Evolutionary conservation across 2,329 filamentous ascomycete species (phyloP).

Genomic region (Tolypocladium guangdongense): DNA sequence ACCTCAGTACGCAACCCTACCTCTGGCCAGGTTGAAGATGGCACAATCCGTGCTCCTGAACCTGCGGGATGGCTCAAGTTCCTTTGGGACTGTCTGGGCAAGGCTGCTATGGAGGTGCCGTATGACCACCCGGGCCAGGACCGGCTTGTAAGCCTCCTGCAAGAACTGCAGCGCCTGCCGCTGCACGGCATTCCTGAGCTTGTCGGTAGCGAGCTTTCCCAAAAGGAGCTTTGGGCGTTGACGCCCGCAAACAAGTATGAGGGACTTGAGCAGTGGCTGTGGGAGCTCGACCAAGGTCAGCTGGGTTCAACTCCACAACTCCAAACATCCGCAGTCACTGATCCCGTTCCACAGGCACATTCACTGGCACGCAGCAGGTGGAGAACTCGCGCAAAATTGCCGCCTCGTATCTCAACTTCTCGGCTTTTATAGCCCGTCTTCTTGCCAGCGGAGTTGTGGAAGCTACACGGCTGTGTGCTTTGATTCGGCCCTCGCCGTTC

Average conservation of each 20-base stretch:
- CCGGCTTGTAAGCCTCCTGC: background rate
- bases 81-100: background rate
- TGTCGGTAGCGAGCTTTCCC: background rate
- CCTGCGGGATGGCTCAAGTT: slow-evolving; percentile 1
- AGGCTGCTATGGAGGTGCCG: background rate
- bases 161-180: slow-evolving; percentile 1
- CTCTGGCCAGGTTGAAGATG: background rate
- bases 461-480: background rate
- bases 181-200: background rate
- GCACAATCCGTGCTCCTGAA: background rate
- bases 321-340: background rate
- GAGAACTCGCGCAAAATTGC: background rate
- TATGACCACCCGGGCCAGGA: background rate
- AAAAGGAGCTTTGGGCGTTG: background rate
- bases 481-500: slow-evolving; percentile 1
- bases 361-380: background rate
- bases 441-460: background rate
- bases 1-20: background rate
- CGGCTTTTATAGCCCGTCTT: slow-evolving; percentile 1
- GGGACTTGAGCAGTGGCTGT: background rate
- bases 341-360: background rate
- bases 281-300: background rate
- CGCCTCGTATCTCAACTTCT: slow-evolving; percentile 1
- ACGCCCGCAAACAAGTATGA: background rate
- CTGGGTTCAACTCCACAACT: background rate